phyloP scores from a whole-genome alignment of 441 rosid genomes.

The Gossypium davidsonii region DNA sequence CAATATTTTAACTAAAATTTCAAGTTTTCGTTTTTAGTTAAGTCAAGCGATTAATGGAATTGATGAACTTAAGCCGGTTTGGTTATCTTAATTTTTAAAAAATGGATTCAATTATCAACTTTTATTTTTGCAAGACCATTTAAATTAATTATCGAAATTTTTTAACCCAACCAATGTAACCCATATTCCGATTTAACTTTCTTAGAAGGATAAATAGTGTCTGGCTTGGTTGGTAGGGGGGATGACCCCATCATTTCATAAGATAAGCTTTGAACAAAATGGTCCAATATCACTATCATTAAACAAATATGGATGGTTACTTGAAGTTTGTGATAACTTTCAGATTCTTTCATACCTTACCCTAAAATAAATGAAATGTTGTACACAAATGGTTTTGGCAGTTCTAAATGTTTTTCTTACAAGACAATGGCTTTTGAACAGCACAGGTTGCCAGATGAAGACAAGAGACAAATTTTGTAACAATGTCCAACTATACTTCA shows the following conservation, averaged over 20 bases:
- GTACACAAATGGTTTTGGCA: not conserved
- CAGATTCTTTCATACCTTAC: not conserved
- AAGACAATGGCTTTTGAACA: not conserved
- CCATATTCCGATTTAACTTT: not conserved
- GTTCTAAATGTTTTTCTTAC: not conserved
- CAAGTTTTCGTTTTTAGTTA: no score
- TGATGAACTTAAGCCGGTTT: no score
- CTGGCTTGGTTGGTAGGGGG: not conserved
- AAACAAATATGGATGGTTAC: not conserved
- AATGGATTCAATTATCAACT: no score
- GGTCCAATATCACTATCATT: not conserved
- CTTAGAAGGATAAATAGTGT: not conserved
- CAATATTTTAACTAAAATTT: no score
- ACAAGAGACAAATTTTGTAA: not conserved
- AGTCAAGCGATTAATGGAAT: no score
- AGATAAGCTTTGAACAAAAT: not conserved
- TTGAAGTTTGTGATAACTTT: not conserved
- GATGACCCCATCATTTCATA: not conserved
- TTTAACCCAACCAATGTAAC: no score
- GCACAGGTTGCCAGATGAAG: conserved; percentile 9
- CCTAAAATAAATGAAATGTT: not conserved
- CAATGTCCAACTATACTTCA: not conserved
- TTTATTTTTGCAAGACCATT: not conserved
- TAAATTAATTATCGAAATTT: no score
- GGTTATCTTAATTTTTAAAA: no score